Evolutionary conservation across 768 basidiomycete genomes (phyloP).

Genomic region (Suillus alpinus): DNA sequence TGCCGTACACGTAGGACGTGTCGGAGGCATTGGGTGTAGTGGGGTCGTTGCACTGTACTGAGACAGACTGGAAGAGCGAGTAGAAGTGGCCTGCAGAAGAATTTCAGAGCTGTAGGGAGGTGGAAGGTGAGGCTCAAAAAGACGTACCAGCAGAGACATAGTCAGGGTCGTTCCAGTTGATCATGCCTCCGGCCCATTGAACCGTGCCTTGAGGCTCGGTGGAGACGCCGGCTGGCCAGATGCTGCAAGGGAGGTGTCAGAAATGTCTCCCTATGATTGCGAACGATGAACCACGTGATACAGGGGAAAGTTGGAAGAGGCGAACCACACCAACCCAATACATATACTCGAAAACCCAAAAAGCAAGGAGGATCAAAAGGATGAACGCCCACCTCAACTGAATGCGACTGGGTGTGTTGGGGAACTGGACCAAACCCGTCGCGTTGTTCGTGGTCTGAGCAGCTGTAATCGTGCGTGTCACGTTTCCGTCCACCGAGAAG

Average conservation of each 20-base stretch:
- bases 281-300: neutral
- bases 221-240: constrained; percentile 83
- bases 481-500: constrained; percentile 69
- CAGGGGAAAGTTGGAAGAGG: neutral
- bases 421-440: constrained; percentile 63
- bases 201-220: constrained; percentile 64
- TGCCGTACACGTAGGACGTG: constrained; percentile 63
- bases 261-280: neutral
- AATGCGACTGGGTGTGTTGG: constrained; percentile 75
- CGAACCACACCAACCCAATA: neutral
- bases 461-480: constrained; percentile 66
- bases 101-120: neutral
- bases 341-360: neutral
- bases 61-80: constrained; percentile 57
- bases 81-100: constrained; percentile 63
- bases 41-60: constrained; percentile 61
- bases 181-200: constrained; percentile 78
- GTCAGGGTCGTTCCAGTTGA: constrained; percentile 79
- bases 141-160: constrained; percentile 59
- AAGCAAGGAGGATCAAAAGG: neutral
- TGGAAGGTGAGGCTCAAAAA: neutral
- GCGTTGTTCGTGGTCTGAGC: constrained; percentile 49
- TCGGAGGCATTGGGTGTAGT: constrained; percentile 39
- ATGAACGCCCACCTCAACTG: constrained; percentile 63
- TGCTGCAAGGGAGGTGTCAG: constrained; percentile 25